A percentile compares a stretch with the other conserved stretches of the same genome.
These are phyloP conservation scores for Fusarium poae DNA, from an alignment of 2,329 filamentous ascomycete genomes.

Conservation along the genomic window DNA sequence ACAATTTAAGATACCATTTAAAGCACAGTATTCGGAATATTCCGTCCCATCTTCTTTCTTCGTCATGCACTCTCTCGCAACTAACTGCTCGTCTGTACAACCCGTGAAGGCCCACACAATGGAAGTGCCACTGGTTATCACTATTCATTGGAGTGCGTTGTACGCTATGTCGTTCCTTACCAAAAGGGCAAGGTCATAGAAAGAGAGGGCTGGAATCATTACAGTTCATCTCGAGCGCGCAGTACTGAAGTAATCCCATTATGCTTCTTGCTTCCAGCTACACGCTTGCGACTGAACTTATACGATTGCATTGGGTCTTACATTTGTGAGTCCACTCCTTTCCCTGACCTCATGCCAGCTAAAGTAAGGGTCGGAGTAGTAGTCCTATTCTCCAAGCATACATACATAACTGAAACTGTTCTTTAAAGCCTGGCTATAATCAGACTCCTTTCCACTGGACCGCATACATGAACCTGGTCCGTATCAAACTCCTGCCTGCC, in stretches of 20 bases:
- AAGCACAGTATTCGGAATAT: background rate
- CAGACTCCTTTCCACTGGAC: slow-evolving; percentile 43
- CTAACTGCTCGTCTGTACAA: background rate
- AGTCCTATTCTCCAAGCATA: slow-evolving; percentile 14
- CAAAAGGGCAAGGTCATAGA: too few species aligned
- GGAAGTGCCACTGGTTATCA: background rate
- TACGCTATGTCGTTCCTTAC: too few species aligned
- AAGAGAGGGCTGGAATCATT: too few species aligned
- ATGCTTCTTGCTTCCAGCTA: background rate
- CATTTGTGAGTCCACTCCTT: slow-evolving; percentile 24
- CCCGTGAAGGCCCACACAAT: too few species aligned
- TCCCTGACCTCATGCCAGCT: slow-evolving; percentile 22
- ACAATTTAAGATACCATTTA: slow-evolving; percentile 30
- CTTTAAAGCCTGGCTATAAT: slow-evolving; percentile 30
- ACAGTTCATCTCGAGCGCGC: background rate
- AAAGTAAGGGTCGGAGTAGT: slow-evolving; percentile 14
- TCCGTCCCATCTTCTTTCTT: background rate
- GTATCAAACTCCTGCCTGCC: slow-evolving; percentile 47
- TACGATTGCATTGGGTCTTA: slow-evolving; percentile 33
- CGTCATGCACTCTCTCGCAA: too few species aligned
- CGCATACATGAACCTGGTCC: slow-evolving; percentile 37
- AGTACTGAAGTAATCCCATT: background rate
- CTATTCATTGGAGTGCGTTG: too few species aligned
- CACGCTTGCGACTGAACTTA: slow-evolving; percentile 5
- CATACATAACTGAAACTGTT: slow-evolving; percentile 37